These are phyloP conservation scores for Sherardia arvensis DNA, from an alignment of 257 asterid genomes.

Conservation along the genomic window DNA sequence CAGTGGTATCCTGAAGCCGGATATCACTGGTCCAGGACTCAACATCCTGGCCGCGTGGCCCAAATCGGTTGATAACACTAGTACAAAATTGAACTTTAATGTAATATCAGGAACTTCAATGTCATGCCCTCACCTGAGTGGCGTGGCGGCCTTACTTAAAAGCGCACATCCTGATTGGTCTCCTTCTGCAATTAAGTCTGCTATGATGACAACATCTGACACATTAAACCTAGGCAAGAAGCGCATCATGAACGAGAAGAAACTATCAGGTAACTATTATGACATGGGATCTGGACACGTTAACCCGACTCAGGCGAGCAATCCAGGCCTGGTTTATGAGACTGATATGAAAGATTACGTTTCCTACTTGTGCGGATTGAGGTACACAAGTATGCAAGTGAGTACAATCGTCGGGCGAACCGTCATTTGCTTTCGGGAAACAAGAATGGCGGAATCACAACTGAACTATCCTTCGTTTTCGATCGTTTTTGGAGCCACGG, in stretches of 20 bases:
- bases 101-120: constrained; percentile 5
- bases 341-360: background rate
- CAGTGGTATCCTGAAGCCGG: constrained; percentile 9
- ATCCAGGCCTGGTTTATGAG: constrained; percentile 5
- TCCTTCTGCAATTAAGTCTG: constrained; percentile 2
- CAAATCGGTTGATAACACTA: background rate
- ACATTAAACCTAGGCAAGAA: background rate
- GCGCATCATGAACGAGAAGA: background rate
- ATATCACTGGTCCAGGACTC: constrained; percentile 5
- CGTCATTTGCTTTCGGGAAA: background rate
- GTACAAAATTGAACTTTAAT: constrained; percentile 1
- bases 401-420: background rate
- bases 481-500: background rate
- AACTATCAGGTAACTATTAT: background rate
- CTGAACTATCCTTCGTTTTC: constrained; percentile 10
- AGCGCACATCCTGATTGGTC: constrained; percentile 10
- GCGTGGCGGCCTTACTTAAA: constrained; percentile 7
- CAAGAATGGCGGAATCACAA: background rate
- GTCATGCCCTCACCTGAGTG: constrained; percentile 11
- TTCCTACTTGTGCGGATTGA: background rate
- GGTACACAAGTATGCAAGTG: background rate
- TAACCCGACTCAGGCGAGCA: constrained; percentile 1
- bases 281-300: constrained; percentile 4
- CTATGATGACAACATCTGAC: background rate
- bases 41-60: constrained; percentile 8